A percentile compares a stretch with the other conserved stretches of the same genome.
phyloP scores from a whole-genome alignment of 1,284 basidiomycete species.

The Naganishia sp. region DNA sequence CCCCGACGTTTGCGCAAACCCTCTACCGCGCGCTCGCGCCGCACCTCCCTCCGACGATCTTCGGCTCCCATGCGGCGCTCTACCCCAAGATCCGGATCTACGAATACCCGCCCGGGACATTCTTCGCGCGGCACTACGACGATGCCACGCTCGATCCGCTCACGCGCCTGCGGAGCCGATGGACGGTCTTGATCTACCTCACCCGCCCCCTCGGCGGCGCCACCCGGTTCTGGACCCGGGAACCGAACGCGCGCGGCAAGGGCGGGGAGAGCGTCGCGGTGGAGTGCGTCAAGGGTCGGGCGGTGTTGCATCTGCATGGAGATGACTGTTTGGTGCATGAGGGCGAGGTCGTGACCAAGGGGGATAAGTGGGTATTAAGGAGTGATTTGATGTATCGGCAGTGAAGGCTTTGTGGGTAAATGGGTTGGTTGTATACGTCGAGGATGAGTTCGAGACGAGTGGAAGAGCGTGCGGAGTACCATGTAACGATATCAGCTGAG shows the following conservation, averaged over 20 bases:
- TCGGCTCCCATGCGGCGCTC: constrained; percentile 37
- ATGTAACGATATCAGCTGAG: too few relatives aligned
- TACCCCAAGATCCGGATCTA: constrained; percentile 54
- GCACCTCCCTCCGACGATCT: constrained; percentile 54
- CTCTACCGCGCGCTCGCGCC: constrained; percentile 62
- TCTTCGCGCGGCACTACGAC: constrained; percentile 46
- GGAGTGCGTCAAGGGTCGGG: constrained; percentile 66
- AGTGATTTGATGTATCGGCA: constrained; percentile 65
- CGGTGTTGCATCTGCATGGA: constrained; percentile 73
- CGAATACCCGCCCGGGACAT: constrained; percentile 42
- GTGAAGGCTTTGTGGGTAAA: neutral
- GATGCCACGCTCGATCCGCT: constrained; percentile 33
- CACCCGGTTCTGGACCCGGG: constrained; percentile 70
- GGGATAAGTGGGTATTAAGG: constrained; percentile 73
- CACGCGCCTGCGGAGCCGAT: constrained; percentile 59
- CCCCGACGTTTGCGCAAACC: constrained; percentile 62
- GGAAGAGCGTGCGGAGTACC: too few relatives aligned
- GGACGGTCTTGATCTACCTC: constrained; percentile 78
- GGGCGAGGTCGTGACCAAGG: constrained; percentile 66
- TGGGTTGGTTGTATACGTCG: neutral
- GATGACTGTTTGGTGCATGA: constrained; percentile 77
- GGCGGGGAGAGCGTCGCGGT: constrained; percentile 61
- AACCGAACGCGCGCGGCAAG: constrained; percentile 52
- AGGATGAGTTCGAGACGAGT: neutral
- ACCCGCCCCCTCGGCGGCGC: constrained; percentile 72